A percentile compares a stretch with the other conserved stretches of the same genome.
phyloP scores from a whole-genome alignment of 768 basidiomycete species.

The Chalciporus pseudorubinellus region DNA sequence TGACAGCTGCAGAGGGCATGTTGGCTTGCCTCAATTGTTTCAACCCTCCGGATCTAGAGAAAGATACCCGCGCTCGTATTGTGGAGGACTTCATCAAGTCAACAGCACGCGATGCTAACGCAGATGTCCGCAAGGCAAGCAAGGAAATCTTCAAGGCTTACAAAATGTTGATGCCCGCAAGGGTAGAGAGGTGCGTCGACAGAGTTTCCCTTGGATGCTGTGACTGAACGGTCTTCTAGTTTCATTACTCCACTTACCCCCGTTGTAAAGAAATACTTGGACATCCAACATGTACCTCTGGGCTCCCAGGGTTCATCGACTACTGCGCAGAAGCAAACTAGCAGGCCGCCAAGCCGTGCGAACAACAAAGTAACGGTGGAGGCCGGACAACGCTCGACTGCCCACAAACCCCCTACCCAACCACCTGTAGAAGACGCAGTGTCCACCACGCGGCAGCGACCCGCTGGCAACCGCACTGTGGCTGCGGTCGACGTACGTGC shows the following conservation, averaged over 20 bases:
- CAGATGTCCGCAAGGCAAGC: conserved; percentile 68
- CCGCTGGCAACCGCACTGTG: background rate
- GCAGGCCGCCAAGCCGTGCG: conserved; percentile 25
- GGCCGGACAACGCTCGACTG: conserved; percentile 4
- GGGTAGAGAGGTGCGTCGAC: conserved; percentile 59
- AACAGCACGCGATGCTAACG: conserved; percentile 70
- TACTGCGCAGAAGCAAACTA: conserved; percentile 15
- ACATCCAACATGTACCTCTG: conserved; percentile 34
- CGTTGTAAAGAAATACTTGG: conserved; percentile 72
- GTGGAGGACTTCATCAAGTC: conserved; percentile 68
- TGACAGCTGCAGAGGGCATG: conserved; percentile 63
- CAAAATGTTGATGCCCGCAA: conserved; percentile 60
- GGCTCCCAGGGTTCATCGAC: conserved; percentile 4
- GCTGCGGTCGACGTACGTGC: conserved; percentile 4
- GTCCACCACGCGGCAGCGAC: conserved; percentile 8
- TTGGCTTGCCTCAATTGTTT: conserved; percentile 68
- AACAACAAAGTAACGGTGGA: conserved; percentile 14
- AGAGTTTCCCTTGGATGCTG: background rate
- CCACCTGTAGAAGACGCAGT: background rate
- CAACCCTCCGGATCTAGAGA: conserved; percentile 78
- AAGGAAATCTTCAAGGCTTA: conserved; percentile 77
- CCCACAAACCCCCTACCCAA: conserved; percentile 14
- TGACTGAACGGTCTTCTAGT: conserved; percentile 37
- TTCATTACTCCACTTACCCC: conserved; percentile 75
- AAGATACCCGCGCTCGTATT: conserved; percentile 58